Conservation (phyloP, 176 grass and related monocot species). For the Eragrostis nindensis region DNA sequence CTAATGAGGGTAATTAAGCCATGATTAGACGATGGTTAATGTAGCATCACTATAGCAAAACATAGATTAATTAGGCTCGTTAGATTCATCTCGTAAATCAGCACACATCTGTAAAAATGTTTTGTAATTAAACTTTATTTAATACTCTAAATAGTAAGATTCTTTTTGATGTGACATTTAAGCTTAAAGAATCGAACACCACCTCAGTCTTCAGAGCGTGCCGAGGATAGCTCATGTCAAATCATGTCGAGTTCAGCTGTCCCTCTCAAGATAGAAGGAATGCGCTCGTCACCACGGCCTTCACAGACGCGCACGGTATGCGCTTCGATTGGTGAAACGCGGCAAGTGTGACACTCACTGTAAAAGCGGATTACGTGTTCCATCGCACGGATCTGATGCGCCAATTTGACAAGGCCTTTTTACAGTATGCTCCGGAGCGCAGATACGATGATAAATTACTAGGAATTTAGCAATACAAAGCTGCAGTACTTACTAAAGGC, state of each 20-base stretch:
- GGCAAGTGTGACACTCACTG: not conserved
- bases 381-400: not conserved
- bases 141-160: too few species aligned
- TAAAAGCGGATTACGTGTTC: not conserved
- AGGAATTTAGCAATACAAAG: not conserved
- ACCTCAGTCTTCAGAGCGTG: too few species aligned
- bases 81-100: too few species aligned
- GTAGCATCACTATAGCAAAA: too few species aligned
- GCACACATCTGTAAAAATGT: too few species aligned
- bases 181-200: too few species aligned
- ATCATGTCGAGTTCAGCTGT: constrained; percentile 10
- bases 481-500: not conserved
- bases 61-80: too few species aligned
- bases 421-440: not conserved
- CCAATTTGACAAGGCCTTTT: not conserved
- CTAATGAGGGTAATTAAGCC: too few species aligned
- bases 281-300: not conserved
- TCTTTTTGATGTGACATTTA: too few species aligned
- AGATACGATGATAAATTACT: too few species aligned
- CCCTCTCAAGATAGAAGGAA: not conserved
- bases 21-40: too few species aligned
- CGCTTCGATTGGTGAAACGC: not conserved
- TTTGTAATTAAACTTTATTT: too few species aligned
- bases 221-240: constrained; percentile 15
- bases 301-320: not conserved